phyloP scores from a whole-genome alignment of 306 rosid genomes.

The Alnus rubra region DNA sequence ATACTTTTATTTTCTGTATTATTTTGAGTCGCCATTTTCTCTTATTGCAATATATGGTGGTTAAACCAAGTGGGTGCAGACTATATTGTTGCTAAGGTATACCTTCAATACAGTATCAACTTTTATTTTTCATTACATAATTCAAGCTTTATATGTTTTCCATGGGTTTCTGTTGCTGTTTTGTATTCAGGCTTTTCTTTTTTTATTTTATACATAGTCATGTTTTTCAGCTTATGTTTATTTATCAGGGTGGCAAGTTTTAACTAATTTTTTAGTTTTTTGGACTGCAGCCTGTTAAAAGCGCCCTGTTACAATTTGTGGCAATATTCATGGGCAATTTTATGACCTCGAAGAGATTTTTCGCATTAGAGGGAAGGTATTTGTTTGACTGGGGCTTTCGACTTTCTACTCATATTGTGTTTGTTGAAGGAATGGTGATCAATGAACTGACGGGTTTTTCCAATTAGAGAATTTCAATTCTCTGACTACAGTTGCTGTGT shows the following conservation, averaged over 20 bases:
- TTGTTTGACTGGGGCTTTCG: constrained; percentile 8
- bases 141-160: neutral
- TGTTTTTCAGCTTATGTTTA: constrained; percentile 1
- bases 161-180: neutral
- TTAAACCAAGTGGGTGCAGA: neutral
- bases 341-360: constrained; percentile 98
- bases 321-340: constrained; percentile 96
- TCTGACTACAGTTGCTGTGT: neutral
- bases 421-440: constrained; percentile 16
- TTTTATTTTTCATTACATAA: neutral
- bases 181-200: neutral
- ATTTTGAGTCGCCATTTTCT: neutral
- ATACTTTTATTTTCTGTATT: neutral
- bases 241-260: constrained; percentile 20
- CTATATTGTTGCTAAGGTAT: neutral
- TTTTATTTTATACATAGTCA: neutral
- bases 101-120: neutral
- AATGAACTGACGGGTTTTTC: neutral
- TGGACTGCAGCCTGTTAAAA: constrained; percentile 80
- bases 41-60: neutral
- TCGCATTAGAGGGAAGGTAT: constrained; percentile 96
- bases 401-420: constrained; percentile 16
- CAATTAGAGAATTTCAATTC: neutral
- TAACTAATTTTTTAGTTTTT: constrained; percentile 26
- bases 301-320: constrained; percentile 95